These are phyloP conservation scores for Cardamine resedifolia DNA, from an alignment of 345 rosid species.

Conservation along the genomic window DNA sequence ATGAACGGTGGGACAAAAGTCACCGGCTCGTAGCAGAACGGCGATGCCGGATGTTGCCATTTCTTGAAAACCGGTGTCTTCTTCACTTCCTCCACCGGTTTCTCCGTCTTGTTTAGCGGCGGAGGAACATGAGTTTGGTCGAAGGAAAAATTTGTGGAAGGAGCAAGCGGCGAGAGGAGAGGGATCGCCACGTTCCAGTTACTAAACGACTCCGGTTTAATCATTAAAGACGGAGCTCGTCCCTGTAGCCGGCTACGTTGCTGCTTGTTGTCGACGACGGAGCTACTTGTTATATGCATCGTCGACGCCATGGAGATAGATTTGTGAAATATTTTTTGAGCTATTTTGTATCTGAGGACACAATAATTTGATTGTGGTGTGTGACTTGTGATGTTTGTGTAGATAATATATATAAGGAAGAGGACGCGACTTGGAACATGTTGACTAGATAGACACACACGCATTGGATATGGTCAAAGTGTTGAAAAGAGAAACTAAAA, in stretches of 20 bases:
- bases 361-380: neutral
- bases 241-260: conserved; percentile 59
- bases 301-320: conserved; percentile 15
- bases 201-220: conserved; percentile 39
- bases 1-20: conserved; percentile 49
- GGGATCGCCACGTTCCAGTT: conserved; percentile 81
- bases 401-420: neutral
- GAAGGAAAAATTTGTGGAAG: conserved; percentile 46
- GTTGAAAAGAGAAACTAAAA: neutral
- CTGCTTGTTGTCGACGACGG: neutral
- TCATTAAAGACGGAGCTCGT: conserved; percentile 62
- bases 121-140: conserved; percentile 7
- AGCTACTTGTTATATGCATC: conserved; percentile 11
- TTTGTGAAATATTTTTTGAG: neutral
- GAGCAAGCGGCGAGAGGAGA: conserved; percentile 68
- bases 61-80: conserved; percentile 55
- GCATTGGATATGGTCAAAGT: conserved; percentile 4
- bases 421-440: neutral
- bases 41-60: conserved; percentile 95
- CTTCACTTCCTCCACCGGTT: conserved; percentile 36
- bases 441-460: conserved; percentile 5
- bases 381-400: neutral
- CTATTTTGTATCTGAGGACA: neutral
- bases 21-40: conserved; percentile 49
- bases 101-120: conserved; percentile 9